phyloP scores from a whole-genome alignment of 345 rosid genomes.

The Corchorus capsularis region DNA sequence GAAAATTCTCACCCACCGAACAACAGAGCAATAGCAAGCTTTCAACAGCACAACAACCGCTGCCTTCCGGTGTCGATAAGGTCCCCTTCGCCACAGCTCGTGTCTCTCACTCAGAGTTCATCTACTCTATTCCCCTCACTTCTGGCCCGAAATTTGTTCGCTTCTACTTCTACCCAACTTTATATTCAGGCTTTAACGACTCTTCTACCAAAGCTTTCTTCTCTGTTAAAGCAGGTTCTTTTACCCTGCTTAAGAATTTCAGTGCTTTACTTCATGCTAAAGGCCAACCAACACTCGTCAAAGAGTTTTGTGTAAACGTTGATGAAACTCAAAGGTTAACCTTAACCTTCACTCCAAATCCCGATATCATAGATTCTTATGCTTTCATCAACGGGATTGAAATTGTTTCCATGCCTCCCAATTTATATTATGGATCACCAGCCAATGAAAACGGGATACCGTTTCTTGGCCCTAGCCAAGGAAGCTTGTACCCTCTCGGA shows the following conservation, averaged over 20 bases:
- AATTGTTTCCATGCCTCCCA: conserved; percentile 40
- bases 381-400: conserved; percentile 45
- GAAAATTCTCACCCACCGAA: background rate
- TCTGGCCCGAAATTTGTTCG: conserved; percentile 31
- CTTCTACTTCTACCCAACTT: conserved; percentile 24
- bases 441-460: background rate
- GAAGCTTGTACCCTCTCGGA: background rate
- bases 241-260: conserved; percentile 35
- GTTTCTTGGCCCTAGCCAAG: conserved; percentile 30
- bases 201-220: conserved; percentile 22
- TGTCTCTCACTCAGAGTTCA: conserved; percentile 27
- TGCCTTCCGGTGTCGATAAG: background rate
- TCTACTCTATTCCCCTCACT: conserved; percentile 27
- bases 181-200: conserved; percentile 9
- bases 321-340: background rate
- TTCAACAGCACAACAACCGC: background rate
- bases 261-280: conserved; percentile 17
- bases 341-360: conserved; percentile 14
- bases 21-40: background rate
- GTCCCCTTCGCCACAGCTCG: conserved; percentile 30
- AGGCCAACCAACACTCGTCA: background rate
- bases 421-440: conserved; percentile 1
- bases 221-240: conserved; percentile 23
- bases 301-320: conserved; percentile 2
- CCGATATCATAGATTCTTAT: conserved; percentile 10